Evolutionary conservation across 805 yeast species (phyloP).

Genomic region (Nakazawaea molendinolei): DNA sequence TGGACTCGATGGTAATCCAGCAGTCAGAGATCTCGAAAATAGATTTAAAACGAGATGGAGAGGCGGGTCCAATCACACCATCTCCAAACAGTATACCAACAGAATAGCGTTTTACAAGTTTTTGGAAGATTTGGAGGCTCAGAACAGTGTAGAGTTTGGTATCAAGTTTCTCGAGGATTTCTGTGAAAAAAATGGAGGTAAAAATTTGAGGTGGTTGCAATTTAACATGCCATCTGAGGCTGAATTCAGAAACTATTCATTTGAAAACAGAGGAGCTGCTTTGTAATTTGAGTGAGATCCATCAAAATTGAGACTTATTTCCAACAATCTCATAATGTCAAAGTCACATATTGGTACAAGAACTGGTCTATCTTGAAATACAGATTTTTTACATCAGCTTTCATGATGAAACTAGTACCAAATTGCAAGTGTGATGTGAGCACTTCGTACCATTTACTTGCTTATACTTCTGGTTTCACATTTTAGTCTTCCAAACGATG

Average conservation of each 20-base stretch:
- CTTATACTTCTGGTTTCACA: no score
- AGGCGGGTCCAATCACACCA: slow-evolving; percentile 25
- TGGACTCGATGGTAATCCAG: slow-evolving; percentile 35
- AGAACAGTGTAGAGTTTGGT: slow-evolving; percentile 10
- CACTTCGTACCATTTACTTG: no score
- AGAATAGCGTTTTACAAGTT: slow-evolving; percentile 11
- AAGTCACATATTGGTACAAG: no score
- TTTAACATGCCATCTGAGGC: slow-evolving; percentile 10
- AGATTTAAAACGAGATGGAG: slow-evolving; percentile 37
- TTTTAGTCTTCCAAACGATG: no score
- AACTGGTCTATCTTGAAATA: no score
- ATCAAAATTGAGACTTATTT: no score
- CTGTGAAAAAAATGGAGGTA: slow-evolving; percentile 9
- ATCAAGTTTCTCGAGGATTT: slow-evolving; percentile 10
- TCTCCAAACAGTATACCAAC: slow-evolving; percentile 19
- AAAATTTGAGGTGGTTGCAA: slow-evolving; percentile 12
- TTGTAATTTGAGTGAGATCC: slow-evolving; percentile 1
- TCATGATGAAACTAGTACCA: no score
- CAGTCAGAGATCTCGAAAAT: slow-evolving; percentile 32
- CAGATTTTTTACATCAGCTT: no score
- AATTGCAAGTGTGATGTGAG: no score
- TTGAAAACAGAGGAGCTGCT: slow-evolving; percentile 1
- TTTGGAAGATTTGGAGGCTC: slow-evolving; percentile 9
- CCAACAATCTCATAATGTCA: no score
- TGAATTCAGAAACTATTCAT: slow-evolving; percentile 6